Percentiles rank a stretch among this genome's conserved stretches.
Conservation (phyloP, 2,329 filamentous ascomycete genomes). For the Claviceps maximensis region DNA sequence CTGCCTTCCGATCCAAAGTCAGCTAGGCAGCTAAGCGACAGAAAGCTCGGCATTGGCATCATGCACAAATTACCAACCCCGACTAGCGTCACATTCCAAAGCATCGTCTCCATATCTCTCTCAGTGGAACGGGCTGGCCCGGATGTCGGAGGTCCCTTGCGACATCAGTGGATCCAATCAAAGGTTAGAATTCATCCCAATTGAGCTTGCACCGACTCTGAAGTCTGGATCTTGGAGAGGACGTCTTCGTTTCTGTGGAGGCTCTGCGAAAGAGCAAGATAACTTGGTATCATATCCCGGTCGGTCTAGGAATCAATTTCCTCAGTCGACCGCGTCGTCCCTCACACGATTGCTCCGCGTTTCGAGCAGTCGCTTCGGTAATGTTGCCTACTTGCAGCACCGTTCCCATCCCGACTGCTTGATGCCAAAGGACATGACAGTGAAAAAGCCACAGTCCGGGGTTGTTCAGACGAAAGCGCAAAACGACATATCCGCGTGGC, state of each 20-base stretch:
- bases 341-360: background rate
- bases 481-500: conserved; percentile 20
- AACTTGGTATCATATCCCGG: conserved; percentile 83
- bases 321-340: background rate
- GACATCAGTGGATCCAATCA: background rate
- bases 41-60: too few relatives aligned
- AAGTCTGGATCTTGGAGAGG: background rate
- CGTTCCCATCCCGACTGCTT: conserved; percentile 21
- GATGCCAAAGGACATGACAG: conserved; percentile 24
- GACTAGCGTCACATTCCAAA: too few relatives aligned
- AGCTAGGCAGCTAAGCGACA: too few relatives aligned
- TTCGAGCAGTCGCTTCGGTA: background rate
- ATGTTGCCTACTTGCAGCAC: conserved; percentile 8
- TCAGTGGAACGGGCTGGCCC: too few relatives aligned
- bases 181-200: background rate
- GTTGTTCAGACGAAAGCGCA: conserved; percentile 22
- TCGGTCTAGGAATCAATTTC: conserved; percentile 52
- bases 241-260: conserved; percentile 10
- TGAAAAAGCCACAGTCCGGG: conserved; percentile 25
- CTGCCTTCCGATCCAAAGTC: too few relatives aligned
- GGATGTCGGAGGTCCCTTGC: too few relatives aligned
- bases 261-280: conserved; percentile 43
- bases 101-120: too few relatives aligned
- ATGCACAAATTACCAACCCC: too few relatives aligned
- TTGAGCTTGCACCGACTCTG: background rate